These are phyloP conservation scores for Monilinia polystroma DNA, from an alignment of 2,329 filamentous ascomycete species.

Conservation along the genomic window DNA sequence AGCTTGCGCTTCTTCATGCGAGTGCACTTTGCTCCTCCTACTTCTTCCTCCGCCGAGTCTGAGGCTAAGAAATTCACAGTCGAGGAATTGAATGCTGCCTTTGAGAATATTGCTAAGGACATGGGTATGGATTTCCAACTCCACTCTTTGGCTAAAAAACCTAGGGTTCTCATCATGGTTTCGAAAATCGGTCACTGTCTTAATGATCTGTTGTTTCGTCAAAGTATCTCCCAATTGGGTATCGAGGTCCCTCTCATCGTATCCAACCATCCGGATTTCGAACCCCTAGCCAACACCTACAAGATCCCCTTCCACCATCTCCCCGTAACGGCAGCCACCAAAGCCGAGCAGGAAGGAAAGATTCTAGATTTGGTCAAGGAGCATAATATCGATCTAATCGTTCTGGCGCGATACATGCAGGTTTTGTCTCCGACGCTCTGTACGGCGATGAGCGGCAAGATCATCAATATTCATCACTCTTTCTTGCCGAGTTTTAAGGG, in stretches of 20 bases:
- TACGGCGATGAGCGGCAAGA: conserved; percentile 75
- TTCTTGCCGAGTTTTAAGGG: conserved; percentile 88
- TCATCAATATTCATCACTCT: conserved; percentile 90
- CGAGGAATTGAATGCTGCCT: conserved; percentile 53
- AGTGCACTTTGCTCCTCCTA: conserved; percentile 71
- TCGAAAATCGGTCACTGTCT: conserved; percentile 86
- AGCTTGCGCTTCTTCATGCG: conserved; percentile 84
- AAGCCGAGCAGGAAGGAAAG: conserved; percentile 67
- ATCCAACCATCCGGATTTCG: conserved; percentile 78
- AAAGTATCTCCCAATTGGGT: conserved; percentile 67
- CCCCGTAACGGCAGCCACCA: conserved; percentile 76
- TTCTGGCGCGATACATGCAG: conserved; percentile 86
- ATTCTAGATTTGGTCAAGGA: conserved; percentile 69
- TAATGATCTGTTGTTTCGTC: conserved; percentile 79
- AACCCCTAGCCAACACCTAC: conserved; percentile 66
- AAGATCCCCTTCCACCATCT: conserved; percentile 78
- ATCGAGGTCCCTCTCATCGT: conserved; percentile 77
- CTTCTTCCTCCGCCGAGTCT: conserved; percentile 39
- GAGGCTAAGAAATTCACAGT: conserved; percentile 42
- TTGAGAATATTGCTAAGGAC: conserved; percentile 59
- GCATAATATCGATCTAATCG: conserved; percentile 73
- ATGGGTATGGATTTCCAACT: conserved; percentile 72
- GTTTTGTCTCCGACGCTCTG: conserved; percentile 74
- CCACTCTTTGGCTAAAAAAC: conserved; percentile 65
- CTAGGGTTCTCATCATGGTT: conserved; percentile 81